These are phyloP conservation scores for Aureoboletus auriporus DNA, from an alignment of 768 basidiomycete species.

Conservation along the genomic window DNA sequence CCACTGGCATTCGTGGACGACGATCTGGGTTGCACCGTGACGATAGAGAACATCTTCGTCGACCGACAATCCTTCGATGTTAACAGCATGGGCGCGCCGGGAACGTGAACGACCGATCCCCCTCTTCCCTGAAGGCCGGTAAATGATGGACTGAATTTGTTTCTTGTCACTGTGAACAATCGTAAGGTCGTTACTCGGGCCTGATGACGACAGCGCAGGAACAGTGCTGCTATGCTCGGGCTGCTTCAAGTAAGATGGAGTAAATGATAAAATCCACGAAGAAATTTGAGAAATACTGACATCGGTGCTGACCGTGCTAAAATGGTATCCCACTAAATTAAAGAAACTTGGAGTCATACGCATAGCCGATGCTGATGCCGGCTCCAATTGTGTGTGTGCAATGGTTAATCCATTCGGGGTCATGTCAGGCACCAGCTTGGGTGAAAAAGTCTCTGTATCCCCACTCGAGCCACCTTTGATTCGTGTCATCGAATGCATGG, in stretches of 20 bases:
- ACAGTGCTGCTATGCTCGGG: not conserved
- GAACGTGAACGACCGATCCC: not conserved
- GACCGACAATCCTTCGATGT: constrained; percentile 1
- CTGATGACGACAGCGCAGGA: not conserved
- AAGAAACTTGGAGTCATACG: not conserved
- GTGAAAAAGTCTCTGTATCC: not conserved
- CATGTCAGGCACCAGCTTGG: not conserved
- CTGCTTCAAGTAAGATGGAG: not conserved
- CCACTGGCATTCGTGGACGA: constrained; percentile 11
- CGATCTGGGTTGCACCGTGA: not conserved
- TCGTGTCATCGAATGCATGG: not conserved
- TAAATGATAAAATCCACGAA: not conserved
- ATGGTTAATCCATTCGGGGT: no score
- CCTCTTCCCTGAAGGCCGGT: not conserved
- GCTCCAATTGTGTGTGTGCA: not conserved
- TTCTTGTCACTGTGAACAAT: not conserved
- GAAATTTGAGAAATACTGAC: not conserved
- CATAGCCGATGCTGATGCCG: no score
- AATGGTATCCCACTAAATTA: not conserved
- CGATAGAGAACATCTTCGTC: constrained; percentile 1
- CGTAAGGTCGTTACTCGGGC: not conserved
- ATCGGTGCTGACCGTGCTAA: not conserved
- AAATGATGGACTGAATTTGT: not conserved
- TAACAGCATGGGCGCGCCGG: not conserved
- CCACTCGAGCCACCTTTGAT: not conserved